Evolutionary conservation across 768 basidiomycete species (phyloP).

Genomic region (Pleurotus citrinopileatus): DNA sequence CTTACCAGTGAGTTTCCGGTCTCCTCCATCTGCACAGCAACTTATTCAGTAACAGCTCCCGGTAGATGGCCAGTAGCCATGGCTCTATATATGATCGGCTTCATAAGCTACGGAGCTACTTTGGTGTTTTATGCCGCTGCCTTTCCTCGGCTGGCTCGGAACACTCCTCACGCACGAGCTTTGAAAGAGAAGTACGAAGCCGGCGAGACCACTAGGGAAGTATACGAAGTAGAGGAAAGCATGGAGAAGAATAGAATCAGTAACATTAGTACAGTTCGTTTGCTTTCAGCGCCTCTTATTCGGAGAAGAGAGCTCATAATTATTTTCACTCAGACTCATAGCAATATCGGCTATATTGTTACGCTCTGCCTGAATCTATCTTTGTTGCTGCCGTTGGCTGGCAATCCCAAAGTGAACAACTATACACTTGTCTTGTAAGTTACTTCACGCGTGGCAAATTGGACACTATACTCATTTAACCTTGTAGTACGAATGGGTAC

Average conservation of each 20-base stretch:
- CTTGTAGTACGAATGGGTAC: conserved; percentile 59
- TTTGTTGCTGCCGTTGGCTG: conserved; percentile 59
- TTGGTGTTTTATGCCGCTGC: conserved; percentile 77
- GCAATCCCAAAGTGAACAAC: conserved; percentile 66
- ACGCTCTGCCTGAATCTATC: conserved; percentile 67
- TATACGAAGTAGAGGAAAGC: conserved; percentile 73
- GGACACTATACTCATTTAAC: not conserved
- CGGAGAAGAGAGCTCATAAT: not conserved
- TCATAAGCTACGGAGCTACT: conserved; percentile 76
- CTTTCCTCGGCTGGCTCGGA: conserved; percentile 80
- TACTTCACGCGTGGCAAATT: not conserved
- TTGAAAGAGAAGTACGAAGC: conserved; percentile 55
- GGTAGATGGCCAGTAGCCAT: conserved; percentile 74
- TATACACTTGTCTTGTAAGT: conserved; percentile 70
- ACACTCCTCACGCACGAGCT: conserved; percentile 60
- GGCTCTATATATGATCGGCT: conserved; percentile 77
- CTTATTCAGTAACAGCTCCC: conserved; percentile 40
- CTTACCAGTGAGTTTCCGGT: conserved; percentile 52
- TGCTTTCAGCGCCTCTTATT: not conserved
- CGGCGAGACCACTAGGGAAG: conserved; percentile 56
- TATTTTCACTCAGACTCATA: conserved; percentile 51
- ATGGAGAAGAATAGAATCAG: conserved; percentile 84
- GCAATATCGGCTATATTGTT: conserved; percentile 71
- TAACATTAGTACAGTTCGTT: conserved; percentile 73
- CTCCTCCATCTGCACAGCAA: not conserved